These are phyloP conservation scores for Melastoma malabathricum DNA, from an alignment of 345 rosid genomes.

Conservation along the genomic window DNA sequence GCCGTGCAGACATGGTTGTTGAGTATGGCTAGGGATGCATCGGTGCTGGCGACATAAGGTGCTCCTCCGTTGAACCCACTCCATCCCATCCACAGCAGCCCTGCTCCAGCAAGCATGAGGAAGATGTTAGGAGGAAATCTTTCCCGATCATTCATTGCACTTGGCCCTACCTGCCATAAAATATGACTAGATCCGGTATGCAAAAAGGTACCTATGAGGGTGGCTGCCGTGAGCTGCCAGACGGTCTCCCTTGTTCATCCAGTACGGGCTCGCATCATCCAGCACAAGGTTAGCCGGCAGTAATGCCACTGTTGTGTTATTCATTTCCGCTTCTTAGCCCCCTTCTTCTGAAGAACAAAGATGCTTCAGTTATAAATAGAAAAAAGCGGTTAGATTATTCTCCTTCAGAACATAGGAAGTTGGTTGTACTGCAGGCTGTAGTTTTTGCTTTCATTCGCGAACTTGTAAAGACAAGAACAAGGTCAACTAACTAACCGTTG, in stretches of 20 bases:
- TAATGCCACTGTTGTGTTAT: no score
- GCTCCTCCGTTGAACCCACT: constrained; percentile 49
- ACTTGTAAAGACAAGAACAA: no score
- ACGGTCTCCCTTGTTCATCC: constrained; percentile 42
- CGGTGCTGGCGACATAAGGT: constrained; percentile 18
- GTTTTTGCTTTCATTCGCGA: no score
- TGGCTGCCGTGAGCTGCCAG: constrained; percentile 52
- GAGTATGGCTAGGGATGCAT: constrained; percentile 33
- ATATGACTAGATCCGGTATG: constrained; percentile 17
- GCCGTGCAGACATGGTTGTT: constrained; percentile 43
- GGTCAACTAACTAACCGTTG: no score
- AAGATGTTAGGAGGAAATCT: constrained; percentile 30
- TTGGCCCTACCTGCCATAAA: constrained; percentile 45
- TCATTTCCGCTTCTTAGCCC: no score
- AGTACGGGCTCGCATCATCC: constrained; percentile 28
- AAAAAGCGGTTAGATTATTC: no score
- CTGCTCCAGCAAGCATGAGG: constrained; percentile 41
- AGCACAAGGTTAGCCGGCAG: constrained; percentile 19
- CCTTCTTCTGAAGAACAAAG: no score
- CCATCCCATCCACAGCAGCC: constrained; percentile 57
- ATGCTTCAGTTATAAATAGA: no score
- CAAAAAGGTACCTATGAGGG: constrained; percentile 32
- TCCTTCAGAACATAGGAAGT: no score
- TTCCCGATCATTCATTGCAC: constrained; percentile 29
- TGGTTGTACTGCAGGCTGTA: no score